phyloP scores from a whole-genome alignment of 768 basidiomycete species.

The Suillus tomentosus region DNA sequence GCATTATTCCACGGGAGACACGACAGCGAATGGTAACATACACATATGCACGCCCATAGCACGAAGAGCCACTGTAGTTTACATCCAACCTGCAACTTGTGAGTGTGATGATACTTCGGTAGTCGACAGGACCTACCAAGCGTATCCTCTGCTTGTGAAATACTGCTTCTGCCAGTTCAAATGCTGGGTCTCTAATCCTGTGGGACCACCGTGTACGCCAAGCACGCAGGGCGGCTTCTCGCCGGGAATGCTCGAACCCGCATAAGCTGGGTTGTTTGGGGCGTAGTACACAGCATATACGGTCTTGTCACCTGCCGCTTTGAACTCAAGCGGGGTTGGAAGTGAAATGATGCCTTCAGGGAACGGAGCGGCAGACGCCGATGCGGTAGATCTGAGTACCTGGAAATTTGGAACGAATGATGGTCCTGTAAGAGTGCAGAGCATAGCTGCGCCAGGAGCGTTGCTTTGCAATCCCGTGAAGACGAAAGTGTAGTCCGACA shows the following conservation, averaged over 20 bases:
- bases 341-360: constrained; percentile 26
- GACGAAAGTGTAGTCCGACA: too few species aligned
- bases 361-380: constrained; percentile 2
- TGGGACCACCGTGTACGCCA: constrained; percentile 73
- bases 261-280: constrained; percentile 61
- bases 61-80: constrained; percentile 74
- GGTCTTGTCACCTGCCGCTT: constrained; percentile 27
- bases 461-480: too few species aligned
- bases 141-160: constrained; percentile 70
- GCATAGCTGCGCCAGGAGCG: constrained; percentile 1
- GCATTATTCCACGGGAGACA: neutral
- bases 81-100: constrained; percentile 64
- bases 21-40: constrained; percentile 18
- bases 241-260: constrained; percentile 40
- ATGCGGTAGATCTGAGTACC: constrained; percentile 15
- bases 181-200: constrained; percentile 44
- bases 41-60: constrained; percentile 70
- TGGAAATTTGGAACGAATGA: constrained; percentile 9
- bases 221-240: constrained; percentile 71
- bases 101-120: neutral
- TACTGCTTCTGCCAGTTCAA: constrained; percentile 58
- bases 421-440: constrained; percentile 12
- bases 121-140: constrained; percentile 46
- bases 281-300: constrained; percentile 65
- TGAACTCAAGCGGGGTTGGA: constrained; percentile 13